Percentiles rank a stretch among this genome's conserved stretches.
These are phyloP conservation scores for Eremochloa ophiuroides DNA, from an alignment of 176 grass and related monocot species.

Conservation along the genomic window DNA sequence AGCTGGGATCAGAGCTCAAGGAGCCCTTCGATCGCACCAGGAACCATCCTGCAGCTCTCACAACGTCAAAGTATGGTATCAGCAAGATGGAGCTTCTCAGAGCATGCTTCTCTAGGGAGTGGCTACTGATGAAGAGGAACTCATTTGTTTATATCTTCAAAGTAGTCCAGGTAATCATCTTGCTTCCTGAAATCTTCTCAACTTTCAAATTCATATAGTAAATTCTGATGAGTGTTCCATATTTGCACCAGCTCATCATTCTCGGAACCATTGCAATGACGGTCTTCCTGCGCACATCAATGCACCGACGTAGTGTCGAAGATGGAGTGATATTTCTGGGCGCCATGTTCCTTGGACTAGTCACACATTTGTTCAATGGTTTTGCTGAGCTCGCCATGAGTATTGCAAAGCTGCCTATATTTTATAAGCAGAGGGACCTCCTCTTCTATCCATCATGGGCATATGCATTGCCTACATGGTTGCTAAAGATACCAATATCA, in stretches of 20 bases:
- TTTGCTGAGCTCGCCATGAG: conserved; percentile 91
- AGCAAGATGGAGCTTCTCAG: conserved; percentile 70
- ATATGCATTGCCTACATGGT: conserved; percentile 83
- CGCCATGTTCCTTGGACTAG: conserved; percentile 90
- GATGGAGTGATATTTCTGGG: conserved; percentile 84
- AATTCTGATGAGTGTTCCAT: neutral
- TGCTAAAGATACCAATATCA: conserved; percentile 90
- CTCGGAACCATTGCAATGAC: conserved; percentile 91
- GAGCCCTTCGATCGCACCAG: conserved; percentile 60
- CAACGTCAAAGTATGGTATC: conserved; percentile 75
- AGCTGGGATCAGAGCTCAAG: conserved; percentile 48
- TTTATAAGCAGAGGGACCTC: conserved; percentile 95
- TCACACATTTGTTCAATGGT: conserved; percentile 94
- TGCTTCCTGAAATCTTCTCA: neutral
- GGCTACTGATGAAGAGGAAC: conserved; percentile 96
- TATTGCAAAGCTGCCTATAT: conserved; percentile 81
- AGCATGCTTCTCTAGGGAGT: conserved; percentile 79
- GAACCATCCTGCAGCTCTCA: conserved; percentile 88
- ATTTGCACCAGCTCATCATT: conserved; percentile 72
- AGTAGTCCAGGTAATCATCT: conserved; percentile 60
- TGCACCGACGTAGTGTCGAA: conserved; percentile 47
- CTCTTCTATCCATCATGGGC: conserved; percentile 93
- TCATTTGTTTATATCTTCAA: conserved; percentile 98
- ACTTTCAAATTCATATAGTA: neutral
- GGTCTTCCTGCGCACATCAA: conserved; percentile 76